Conservation (phyloP, 768 basidiomycete species). For the Psilocybe tampanensis region DNA sequence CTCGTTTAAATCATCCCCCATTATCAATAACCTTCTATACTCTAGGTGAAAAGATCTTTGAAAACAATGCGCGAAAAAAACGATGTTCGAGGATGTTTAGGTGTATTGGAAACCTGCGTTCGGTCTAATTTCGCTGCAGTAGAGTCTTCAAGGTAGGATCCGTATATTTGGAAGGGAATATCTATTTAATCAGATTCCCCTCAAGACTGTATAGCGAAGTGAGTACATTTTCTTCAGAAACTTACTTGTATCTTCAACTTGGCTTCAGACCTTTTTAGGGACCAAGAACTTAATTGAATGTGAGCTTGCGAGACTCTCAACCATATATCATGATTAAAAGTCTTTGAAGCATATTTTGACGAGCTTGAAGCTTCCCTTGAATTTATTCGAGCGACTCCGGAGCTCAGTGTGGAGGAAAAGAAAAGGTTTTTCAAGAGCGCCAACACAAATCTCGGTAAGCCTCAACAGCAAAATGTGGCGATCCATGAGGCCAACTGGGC, state of each 20-base stretch:
- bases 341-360: constrained; percentile 79
- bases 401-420: constrained; percentile 86
- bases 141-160: constrained; percentile 70
- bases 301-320: constrained; percentile 30
- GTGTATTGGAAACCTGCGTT: constrained; percentile 89
- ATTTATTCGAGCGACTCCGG: constrained; percentile 73
- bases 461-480: neutral
- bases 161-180: neutral
- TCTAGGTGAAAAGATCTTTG: constrained; percentile 76
- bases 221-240: constrained; percentile 36
- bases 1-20: neutral
- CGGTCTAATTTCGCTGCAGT: constrained; percentile 92
- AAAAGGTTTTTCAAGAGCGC: constrained; percentile 87
- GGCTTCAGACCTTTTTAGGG: constrained; percentile 79
- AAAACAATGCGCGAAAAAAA: constrained; percentile 68
- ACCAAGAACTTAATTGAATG: constrained; percentile 91
- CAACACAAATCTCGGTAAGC: constrained; percentile 80
- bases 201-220: constrained; percentile 89
- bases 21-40: neutral
- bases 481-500: neutral
- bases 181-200: neutral
- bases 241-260: neutral
- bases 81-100: constrained; percentile 85
- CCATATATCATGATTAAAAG: too few species aligned
- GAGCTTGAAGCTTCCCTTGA: constrained; percentile 79